Evolutionary conservation across 148 eudicot species (phyloP), one percentile per base, ranked within the genome.

Genomic region (Chenopodium quinoa): DNA sequence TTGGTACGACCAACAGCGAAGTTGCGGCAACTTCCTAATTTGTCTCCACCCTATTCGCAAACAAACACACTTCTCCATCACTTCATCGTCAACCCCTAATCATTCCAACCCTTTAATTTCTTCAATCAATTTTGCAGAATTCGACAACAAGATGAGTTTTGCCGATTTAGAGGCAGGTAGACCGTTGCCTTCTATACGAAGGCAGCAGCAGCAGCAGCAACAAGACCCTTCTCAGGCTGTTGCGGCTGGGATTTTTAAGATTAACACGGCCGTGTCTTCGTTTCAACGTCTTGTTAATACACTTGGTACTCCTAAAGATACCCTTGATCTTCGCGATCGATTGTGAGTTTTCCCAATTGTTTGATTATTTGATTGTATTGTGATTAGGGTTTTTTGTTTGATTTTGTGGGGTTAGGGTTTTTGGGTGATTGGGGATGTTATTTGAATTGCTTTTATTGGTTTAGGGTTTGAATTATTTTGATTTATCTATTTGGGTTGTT

Each of bases 251-350:
- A 72, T 91, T 0, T 91, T 90, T 79, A 86, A 84, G 85, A 86
- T 92, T 68, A 92, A 88, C 84, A 90, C 95, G 9, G 91, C 92
- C 27, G 88, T 92, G 31, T 79, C 90, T 22, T 62, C 87, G 16
- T 92, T 85, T 81, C 87, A 82, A 22, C 89, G 93, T 79, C 87
- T 90, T 4, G 91, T 89, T 25, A 88, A 88, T 69, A 76, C 88
- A 69, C 88, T 92, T 11, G 95, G 92, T 10, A 89, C 95, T 31
- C 88, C 93, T 67, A 90, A 84, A 66, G 95, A 92, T 84, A 88
- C 95, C 14, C 85, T 80, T n/a, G 82, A 88, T 31, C 90, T 89
- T 79, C 92, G 95, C 48, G 85, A 87, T 29, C 86, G 85, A 37
- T 74, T 90, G 95, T 90, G 23, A 82, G 90, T 84, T 44, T 20